Evolutionary conservation across 257 asterid genomes (phyloP).

Genomic region (Knoxia roxburghii): DNA sequence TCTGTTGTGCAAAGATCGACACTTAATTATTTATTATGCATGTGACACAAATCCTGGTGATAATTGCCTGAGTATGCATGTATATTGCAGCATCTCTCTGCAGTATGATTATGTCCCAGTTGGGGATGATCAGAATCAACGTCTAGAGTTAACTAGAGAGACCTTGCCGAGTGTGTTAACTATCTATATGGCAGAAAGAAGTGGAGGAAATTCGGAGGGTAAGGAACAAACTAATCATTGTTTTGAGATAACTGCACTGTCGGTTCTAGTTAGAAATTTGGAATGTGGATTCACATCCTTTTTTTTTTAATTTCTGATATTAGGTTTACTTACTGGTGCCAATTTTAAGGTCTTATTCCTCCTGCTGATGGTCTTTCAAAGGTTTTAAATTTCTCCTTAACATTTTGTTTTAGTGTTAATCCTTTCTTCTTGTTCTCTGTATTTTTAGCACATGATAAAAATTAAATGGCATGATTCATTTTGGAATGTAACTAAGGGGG

Average conservation of each 20-base stretch:
- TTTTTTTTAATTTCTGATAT: slow-evolving; percentile 16
- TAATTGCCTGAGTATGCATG: slow-evolving; percentile 27
- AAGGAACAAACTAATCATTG: slow-evolving; percentile 19
- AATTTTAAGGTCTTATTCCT: slow-evolving; percentile 68
- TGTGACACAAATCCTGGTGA: slow-evolving; percentile 10
- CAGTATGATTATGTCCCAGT: slow-evolving; percentile 99
- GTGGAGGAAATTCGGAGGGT: slow-evolving; percentile 99
- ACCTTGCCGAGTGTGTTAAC: slow-evolving; percentile 88
- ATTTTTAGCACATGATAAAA: neutral
- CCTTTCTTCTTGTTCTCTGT: neutral
- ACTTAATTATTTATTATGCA: neutral
- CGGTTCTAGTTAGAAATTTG: neutral
- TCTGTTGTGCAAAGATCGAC: neutral
- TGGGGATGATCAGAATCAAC: slow-evolving; percentile 98
- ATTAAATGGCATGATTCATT: slow-evolving; percentile 2
- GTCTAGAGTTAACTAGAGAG: slow-evolving; percentile 90
- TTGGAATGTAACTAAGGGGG: neutral
- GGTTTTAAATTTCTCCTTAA: slow-evolving; percentile 35
- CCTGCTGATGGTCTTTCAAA: slow-evolving; percentile 96
- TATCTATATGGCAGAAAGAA: slow-evolving; percentile 86
- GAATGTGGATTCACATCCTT: neutral
- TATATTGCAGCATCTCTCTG: slow-evolving; percentile 34
- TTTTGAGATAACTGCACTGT: neutral
- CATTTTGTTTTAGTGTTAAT: slow-evolving; percentile 7
- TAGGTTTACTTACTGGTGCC: slow-evolving; percentile 30